Evolutionary conservation across 1,139 yeast genomes (phyloP), one percentile per base, ranked within the genome.

Genomic region (Nakaseomyces delphensis): DNA sequence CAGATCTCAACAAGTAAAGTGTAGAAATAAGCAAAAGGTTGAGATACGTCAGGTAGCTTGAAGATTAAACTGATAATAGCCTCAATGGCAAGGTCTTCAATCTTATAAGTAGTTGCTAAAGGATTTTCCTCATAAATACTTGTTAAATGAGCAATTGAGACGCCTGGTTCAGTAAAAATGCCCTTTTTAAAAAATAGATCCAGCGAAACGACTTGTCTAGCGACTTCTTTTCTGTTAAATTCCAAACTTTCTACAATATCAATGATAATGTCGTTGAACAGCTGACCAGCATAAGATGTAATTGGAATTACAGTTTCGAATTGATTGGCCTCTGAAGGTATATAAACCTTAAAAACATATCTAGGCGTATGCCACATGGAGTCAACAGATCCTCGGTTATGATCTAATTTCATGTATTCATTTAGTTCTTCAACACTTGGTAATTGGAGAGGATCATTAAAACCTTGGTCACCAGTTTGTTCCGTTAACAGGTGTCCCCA

Each of bases 1-100:
- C 98, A 91, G 43, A 94, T 85, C 51, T 91, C 87, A 37, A 87
- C 86, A 46, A 93, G 69, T n/a, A 89, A 77, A 1, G 94, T 74
- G 60, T 86, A 86, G 63, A 83, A 91, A 62, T 87, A 91, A 36
- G 87, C 83, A 10, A 68, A 75, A 33, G 79, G 78, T 49, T 83
- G 81, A 27, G 78, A 70, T 0, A 84, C 70, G 1, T 65, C 58
- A 6, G 96, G 96, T 43, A 87, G 68, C 47, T 77, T 77, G 67
- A 85, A 83, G 54, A 89, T 76, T 67, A 85, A 74, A 19, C 86
- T 77, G 49, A 91, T 69, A 24, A 87, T 77, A 40, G 86, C 77
- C 59, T 91, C 97, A 38, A 89, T 75, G 0, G 94, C 86, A 39
- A 87, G 72, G 60, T 89, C 96, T 63, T 93, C 98, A 45, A 87